Percentiles rank a stretch among this genome's conserved stretches.
Conservation (phyloP, 2,329 filamentous ascomycete genomes). For the Akanthomyces uredinophilus region DNA sequence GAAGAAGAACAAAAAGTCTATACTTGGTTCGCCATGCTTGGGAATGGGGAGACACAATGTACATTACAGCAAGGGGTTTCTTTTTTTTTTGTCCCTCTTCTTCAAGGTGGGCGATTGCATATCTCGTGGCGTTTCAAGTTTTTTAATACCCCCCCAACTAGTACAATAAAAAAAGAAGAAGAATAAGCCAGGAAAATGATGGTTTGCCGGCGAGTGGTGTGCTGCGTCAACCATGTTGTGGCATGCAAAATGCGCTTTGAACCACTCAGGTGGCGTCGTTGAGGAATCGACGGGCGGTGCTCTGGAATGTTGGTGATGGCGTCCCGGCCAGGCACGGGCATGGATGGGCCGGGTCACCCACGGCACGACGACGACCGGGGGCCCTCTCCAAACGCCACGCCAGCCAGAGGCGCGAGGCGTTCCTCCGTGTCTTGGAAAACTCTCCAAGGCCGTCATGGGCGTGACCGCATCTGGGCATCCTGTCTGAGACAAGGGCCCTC, state of each 20-base stretch:
- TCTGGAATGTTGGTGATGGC: conserved; percentile 12
- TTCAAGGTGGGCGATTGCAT: background rate
- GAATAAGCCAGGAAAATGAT: background rate
- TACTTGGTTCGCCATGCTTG: background rate
- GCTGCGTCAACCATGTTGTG: conserved; percentile 1
- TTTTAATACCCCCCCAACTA: conserved; percentile 1
- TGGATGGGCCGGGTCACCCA: background rate
- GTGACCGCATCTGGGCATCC: background rate
- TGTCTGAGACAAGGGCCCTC: background rate
- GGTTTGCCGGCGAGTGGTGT: background rate
- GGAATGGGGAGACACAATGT: background rate
- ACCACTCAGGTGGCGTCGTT: conserved; percentile 5
- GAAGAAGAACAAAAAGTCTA: background rate
- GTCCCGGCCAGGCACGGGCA: conserved; percentile 2
- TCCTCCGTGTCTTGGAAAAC: background rate
- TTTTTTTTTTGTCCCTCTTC: background rate
- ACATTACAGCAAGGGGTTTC: background rate
- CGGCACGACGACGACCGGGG: background rate
- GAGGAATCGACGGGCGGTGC: background rate
- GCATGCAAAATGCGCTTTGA: conserved; percentile 9
- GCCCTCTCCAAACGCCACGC: background rate
- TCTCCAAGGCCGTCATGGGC: background rate
- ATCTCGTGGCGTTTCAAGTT: conserved; percentile 2
- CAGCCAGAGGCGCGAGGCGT: background rate
- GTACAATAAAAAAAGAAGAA: conserved; percentile 1